phyloP scores from a whole-genome alignment of 768 basidiomycete species.

The Podaxis rugospora region DNA sequence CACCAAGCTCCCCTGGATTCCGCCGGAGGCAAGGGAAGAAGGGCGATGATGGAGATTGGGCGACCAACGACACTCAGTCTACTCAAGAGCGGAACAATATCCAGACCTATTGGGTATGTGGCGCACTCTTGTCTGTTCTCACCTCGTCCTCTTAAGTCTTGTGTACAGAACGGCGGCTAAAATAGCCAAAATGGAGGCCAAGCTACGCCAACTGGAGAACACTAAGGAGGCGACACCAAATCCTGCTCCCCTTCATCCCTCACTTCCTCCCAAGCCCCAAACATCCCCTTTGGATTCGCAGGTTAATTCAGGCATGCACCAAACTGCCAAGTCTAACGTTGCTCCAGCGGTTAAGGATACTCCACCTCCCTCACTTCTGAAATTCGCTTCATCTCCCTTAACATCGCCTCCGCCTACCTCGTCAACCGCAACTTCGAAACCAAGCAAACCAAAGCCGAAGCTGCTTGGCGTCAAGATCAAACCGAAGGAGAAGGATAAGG shows the following conservation, averaged over 20 bases:
- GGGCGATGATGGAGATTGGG: slow-evolving; percentile 49
- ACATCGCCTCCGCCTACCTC: not conserved
- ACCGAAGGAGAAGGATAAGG: slow-evolving; percentile 27
- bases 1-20: slow-evolving; percentile 69
- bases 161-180: slow-evolving; percentile 70
- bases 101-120: slow-evolving; percentile 46
- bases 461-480: slow-evolving; percentile 40
- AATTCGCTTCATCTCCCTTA: not conserved
- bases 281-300: not conserved
- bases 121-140: slow-evolving; percentile 18
- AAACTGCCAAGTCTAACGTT: not conserved
- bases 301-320: not conserved
- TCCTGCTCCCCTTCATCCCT: slow-evolving; percentile 10
- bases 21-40: slow-evolving; percentile 27
- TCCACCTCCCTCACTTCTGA: not conserved
- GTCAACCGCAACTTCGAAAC: not conserved
- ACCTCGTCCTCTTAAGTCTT: not conserved
- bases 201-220: slow-evolving; percentile 74
- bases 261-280: slow-evolving; percentile 11
- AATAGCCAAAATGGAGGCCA: slow-evolving; percentile 96
- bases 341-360: not conserved
- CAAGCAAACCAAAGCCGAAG: slow-evolving; percentile 19
- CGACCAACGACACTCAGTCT: slow-evolving; percentile 86
- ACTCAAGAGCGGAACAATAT: slow-evolving; percentile 62
- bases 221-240: slow-evolving; percentile 11